These are phyloP conservation scores for Fragaria iinumae DNA, from an alignment of 306 rosid genomes.

Conservation along the genomic window DNA sequence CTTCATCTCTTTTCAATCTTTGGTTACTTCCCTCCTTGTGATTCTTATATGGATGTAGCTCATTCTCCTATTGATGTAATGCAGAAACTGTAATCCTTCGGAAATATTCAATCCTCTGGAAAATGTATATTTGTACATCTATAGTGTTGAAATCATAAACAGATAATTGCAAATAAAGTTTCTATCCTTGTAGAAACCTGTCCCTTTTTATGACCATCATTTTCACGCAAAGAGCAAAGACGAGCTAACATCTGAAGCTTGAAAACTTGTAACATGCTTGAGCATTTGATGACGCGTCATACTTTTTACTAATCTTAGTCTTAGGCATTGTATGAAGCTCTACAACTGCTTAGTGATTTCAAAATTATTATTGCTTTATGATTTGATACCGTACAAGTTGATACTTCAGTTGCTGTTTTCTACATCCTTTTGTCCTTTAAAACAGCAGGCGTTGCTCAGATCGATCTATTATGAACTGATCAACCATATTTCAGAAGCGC, in stretches of 20 bases:
- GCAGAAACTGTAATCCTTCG: conserved; percentile 18
- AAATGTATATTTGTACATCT: not conserved
- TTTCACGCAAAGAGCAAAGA: not conserved
- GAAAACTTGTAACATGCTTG: not conserved
- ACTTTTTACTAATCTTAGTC: not conserved
- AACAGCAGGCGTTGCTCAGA: not conserved
- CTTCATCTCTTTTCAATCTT: conserved; percentile 70
- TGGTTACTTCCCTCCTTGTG: conserved; percentile 73
- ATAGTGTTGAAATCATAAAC: conserved; percentile 1
- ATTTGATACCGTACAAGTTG: not conserved
- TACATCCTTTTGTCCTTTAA: not conserved
- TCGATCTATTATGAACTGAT: not conserved
- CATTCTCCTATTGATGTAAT: not conserved
- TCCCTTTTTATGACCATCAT: not conserved
- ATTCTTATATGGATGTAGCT: conserved; percentile 19
- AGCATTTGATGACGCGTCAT: not conserved
- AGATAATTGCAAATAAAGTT: not conserved
- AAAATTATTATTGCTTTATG: not conserved
- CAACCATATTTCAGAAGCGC: no score
- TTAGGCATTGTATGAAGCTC: not conserved
- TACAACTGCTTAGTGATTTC: not conserved
- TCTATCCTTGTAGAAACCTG: not conserved
- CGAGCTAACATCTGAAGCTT: not conserved
- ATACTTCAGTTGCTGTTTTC: not conserved
- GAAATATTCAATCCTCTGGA: conserved; percentile 5